Base-by-base conservation (phyloP, 148 eudicot genomes). In the Rhododendron kiyosumense region DNA sequence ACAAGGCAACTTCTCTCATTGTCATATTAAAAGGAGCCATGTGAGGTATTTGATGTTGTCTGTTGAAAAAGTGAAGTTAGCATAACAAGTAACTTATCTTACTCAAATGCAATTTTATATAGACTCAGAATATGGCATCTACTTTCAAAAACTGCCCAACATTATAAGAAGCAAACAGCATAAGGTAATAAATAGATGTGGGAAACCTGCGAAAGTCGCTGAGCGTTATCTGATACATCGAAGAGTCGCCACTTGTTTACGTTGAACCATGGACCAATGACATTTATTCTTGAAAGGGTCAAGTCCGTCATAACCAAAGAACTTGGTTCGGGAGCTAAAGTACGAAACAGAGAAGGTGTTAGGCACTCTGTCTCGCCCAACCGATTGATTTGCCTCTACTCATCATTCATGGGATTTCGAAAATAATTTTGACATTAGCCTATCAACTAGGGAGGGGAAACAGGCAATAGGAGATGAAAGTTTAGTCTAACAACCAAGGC, bases 1-100 rank as follows among this genome's bases (percentile, higher is more conserved):
- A 61, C 82, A 75, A 34, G 32, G 90, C 92, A 86, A 90, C 92
- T 81, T 91, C 95, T 81, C 88, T 89, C 80, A 90, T 84, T 88
- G 89, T 78, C 83, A 91, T 88, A 79, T 89, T 89, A 87, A 92
- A 91, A 84, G 93, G 87, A 83, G 89, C 77, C 69, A 86, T 48
- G 11, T 91, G 88, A 81, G 92, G 85, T 76, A 91, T 49, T 20
- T 91, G 91, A 45, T 85, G 89, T 89, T 90, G 90, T 89, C 95
- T 91, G 87, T 54, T 41, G 49, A 83, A 82, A 81, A 67, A 52
- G 83, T 1, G 52, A 71, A 61, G 38, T 57, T 71, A 28, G 22
- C 30, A 43, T 48, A 45, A 28, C 32, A 28, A 69, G 30, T 57
- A 71, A 75, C 30, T 83, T 5, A 36, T 22, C 17, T 3, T 34